phyloP scores from a whole-genome alignment of 805 yeast species.

The Yamadazyma tumulicola region DNA sequence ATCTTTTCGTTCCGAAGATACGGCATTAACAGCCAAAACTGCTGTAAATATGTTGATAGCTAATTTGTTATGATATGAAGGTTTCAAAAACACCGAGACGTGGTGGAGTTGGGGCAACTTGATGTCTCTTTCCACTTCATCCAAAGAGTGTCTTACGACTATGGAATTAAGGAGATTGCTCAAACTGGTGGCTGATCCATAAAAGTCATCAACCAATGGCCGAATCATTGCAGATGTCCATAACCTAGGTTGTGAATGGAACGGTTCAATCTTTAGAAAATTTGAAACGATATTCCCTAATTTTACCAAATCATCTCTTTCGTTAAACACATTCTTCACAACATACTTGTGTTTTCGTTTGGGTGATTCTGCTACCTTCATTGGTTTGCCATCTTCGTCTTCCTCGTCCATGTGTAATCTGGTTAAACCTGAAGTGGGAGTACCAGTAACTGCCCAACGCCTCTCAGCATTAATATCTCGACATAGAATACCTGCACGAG shows the following conservation, averaged over 20 bases:
- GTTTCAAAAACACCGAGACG: constrained; percentile 54
- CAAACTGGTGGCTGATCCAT: constrained; percentile 42
- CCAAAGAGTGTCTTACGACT: constrained; percentile 54
- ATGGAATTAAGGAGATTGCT: constrained; percentile 42
- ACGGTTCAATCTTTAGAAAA: constrained; percentile 59
- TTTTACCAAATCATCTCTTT: constrained; percentile 49
- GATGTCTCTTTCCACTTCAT: constrained; percentile 54
- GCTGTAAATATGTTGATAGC: constrained; percentile 64
- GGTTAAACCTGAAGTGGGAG: constrained; percentile 71
- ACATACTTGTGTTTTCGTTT: constrained; percentile 33
- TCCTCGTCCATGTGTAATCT: constrained; percentile 47
- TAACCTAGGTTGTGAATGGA: constrained; percentile 41
- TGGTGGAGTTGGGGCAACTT: constrained; percentile 57
- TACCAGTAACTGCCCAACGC: constrained; percentile 73
- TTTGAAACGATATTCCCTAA: constrained; percentile 51
- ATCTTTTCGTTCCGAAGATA: constrained; percentile 65
- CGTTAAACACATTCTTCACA: constrained; percentile 48
- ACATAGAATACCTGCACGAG: constrained; percentile 50
- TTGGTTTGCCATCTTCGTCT: constrained; percentile 10
- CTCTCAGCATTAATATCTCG: constrained; percentile 52
- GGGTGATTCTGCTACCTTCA: constrained; percentile 11
- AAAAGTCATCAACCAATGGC: constrained; percentile 42
- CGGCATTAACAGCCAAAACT: constrained; percentile 69
- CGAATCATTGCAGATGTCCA: constrained; percentile 48
- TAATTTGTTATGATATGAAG: constrained; percentile 59